Evolutionary conservation across 148 eudicot species (phyloP), one percentile per base, ranked within the genome.

Genomic region (Polygonum aviculare): DNA sequence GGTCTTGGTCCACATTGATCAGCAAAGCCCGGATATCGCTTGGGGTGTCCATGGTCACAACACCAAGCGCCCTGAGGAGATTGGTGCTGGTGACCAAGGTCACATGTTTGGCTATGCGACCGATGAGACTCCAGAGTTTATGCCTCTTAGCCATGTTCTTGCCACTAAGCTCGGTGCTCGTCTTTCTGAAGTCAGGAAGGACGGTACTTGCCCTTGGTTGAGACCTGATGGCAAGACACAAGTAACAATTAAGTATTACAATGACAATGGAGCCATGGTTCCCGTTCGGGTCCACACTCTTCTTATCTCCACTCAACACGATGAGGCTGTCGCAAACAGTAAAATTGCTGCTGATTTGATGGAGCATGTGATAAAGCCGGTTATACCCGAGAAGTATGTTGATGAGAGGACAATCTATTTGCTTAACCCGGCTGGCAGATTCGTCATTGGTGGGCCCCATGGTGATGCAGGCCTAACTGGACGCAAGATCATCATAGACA

Each of bases 71-170:
- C 79, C 86, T 5, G 86, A 83, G 72, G 86, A 83, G 52, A 80
- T 83, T 12, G 86, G 83, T 44, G 86, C 85, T 12, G 85, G 85
- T 57, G 85, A 83, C 41, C 87, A 85, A 26, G 87, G 87, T 75
- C 87, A 85, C 80, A 85, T 85, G 88, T 85, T 85, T 77, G 88
- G 88, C 36, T 85, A 82, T 55, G 88, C 88, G 41, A 85, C 82
- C 16, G 88, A 85, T 77, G 88, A 85, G 72, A 85, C 88, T 74
- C 88, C 88, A 3, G 88, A 85, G 74, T 69, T 85, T 50, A 85
- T 85, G 88, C 86, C 87, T 16, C 81, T 84, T 18, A 84, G 81
- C 81, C 87, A 84, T 40, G 84, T 84, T 75, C 87, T 84, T 67
- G 87, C 87, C 0, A 81, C 84, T 7, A 78, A 81, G 79, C 79